These are phyloP conservation scores for Neltuma alba DNA, from an alignment of 306 rosid genomes.

Conservation along the genomic window DNA sequence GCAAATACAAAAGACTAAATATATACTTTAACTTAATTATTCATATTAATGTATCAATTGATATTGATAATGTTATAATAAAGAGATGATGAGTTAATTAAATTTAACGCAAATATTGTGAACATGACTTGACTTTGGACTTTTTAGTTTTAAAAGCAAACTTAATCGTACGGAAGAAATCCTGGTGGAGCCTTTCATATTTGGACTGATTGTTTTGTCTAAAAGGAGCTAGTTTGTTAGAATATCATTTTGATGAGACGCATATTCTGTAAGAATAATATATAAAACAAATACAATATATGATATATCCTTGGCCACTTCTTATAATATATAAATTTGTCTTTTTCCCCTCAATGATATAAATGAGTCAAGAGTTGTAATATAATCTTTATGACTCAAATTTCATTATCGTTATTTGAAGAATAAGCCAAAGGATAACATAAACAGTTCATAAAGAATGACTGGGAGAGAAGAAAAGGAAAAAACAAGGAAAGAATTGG, in stretches of 20 bases:
- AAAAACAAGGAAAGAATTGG: neutral
- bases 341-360: neutral
- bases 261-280: slow-evolving; percentile 26
- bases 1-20: no score
- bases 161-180: neutral
- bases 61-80: no score
- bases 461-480: neutral
- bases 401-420: neutral
- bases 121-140: neutral
- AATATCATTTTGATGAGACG: slow-evolving; percentile 10
- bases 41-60: neutral
- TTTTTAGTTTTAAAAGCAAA: neutral
- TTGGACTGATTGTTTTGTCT: slow-evolving; percentile 24
- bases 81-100: neutral
- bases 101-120: no score
- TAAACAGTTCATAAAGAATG: neutral
- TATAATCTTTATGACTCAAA: neutral
- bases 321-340: neutral
- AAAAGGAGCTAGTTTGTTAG: neutral
- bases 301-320: neutral
- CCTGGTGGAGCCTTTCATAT: slow-evolving; percentile 6
- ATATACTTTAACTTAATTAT: no score
- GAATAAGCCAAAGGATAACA: neutral
- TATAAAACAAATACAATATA: neutral
- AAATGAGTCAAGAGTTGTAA: neutral